phyloP scores from a whole-genome alignment of 2,329 filamentous ascomycete genomes.

The Xylariales sp. region DNA sequence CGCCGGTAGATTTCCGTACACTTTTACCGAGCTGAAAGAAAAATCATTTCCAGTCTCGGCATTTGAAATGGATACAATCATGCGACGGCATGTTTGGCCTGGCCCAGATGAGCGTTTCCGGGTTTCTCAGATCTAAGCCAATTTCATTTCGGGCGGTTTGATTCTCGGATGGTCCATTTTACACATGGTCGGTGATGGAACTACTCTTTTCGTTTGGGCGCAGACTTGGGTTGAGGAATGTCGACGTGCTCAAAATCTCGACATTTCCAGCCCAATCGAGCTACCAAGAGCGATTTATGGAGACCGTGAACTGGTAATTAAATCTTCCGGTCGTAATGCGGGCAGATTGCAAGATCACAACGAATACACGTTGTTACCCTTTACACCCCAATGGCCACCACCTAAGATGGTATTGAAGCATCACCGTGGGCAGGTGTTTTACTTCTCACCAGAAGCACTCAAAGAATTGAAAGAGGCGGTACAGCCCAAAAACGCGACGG shows the following conservation, averaged over 20 bases:
- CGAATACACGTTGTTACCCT: neutral
- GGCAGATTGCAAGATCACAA: neutral
- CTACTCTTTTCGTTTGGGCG: constrained; percentile 26
- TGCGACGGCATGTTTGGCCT: constrained; percentile 21
- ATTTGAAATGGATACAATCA: constrained; percentile 17
- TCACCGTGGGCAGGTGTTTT: constrained; percentile 1
- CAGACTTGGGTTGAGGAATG: constrained; percentile 31
- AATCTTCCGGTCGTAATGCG: neutral
- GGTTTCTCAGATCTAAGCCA: constrained; percentile 17
- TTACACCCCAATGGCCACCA: too few species aligned
- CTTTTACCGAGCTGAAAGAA: constrained; percentile 18
- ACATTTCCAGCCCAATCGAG: neutral
- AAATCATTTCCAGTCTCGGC: constrained; percentile 19
- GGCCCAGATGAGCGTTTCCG: constrained; percentile 16
- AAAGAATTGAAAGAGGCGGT: neutral
- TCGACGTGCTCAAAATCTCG: constrained; percentile 19
- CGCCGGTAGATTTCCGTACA: constrained; percentile 16
- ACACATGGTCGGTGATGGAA: constrained; percentile 29
- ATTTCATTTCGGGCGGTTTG: constrained; percentile 24
- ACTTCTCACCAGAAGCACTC: neutral
- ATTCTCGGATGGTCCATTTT: constrained; percentile 20
- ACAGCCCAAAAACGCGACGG: neutral
- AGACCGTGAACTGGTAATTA: neutral
- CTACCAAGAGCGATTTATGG: neutral
- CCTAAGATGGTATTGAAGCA: too few species aligned